A percentile compares a stretch with the other conserved stretches of the same genome.
These are phyloP conservation scores for Stenocarpella maydis DNA, from an alignment of 2,329 filamentous ascomycete species.

Conservation along the genomic window DNA sequence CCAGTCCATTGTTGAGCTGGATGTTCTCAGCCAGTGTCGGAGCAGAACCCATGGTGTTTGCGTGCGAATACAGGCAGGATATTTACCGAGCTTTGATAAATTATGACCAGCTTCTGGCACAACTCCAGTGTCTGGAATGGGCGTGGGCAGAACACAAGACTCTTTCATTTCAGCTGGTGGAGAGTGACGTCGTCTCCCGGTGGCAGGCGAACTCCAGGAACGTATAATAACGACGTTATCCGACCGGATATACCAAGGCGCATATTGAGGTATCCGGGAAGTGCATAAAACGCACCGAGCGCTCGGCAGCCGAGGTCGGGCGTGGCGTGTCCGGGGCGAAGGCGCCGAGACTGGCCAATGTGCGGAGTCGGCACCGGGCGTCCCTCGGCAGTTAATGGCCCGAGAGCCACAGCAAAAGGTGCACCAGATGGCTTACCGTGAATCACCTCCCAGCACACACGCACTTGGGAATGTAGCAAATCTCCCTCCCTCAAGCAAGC, in stretches of 20 bases:
- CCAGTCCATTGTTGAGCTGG: slow-evolving; percentile 30
- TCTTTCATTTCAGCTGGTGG: slow-evolving; percentile 8
- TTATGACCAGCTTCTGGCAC: not conserved
- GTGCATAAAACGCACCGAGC: slow-evolving; percentile 1
- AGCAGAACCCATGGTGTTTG: not conserved
- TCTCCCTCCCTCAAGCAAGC: not conserved
- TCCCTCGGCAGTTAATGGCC: slow-evolving; percentile 26
- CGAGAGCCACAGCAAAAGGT: not conserved
- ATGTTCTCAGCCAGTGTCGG: slow-evolving; percentile 30
- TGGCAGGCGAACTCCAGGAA: too few relatives aligned
- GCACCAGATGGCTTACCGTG: not conserved
- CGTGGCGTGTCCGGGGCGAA: not conserved
- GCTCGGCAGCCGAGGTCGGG: slow-evolving; percentile 18
- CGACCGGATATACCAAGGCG: slow-evolving; percentile 20
- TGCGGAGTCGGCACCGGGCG: slow-evolving; percentile 17
- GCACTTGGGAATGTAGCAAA: not conserved
- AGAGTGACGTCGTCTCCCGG: too few relatives aligned
- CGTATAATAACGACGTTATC: too few relatives aligned
- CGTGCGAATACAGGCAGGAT: not conserved
- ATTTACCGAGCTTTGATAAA: not conserved
- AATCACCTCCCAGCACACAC: not conserved
- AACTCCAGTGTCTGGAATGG: too few relatives aligned
- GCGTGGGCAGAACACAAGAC: not conserved
- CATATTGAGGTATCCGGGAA: slow-evolving; percentile 6
- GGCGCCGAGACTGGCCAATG: not conserved